Conservation (phyloP, 176 grass and related monocot species). For the sorghum (Sorghum bicolor) region DNA sequence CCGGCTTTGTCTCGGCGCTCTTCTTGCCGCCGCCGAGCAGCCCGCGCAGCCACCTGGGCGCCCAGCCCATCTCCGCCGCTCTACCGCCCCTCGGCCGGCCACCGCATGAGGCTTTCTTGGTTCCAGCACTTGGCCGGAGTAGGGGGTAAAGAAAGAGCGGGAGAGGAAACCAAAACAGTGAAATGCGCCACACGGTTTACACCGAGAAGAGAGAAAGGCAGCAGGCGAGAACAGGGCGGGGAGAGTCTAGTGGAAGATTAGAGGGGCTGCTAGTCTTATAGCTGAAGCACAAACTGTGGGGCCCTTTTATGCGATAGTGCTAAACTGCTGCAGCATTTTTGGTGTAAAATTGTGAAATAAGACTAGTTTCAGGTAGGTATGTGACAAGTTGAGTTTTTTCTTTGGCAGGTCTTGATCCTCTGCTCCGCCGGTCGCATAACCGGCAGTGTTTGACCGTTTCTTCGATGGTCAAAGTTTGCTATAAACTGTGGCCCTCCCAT, state of each 20-base stretch:
- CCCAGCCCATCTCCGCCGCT: constrained; percentile 56
- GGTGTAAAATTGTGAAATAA: neutral
- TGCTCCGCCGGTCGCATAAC: neutral
- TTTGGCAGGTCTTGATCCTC: neutral
- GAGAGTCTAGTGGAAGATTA: constrained; percentile 6
- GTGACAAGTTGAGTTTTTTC: neutral
- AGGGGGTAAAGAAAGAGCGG: constrained; percentile 37
- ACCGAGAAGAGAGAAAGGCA: neutral
- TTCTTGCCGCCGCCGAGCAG: constrained; percentile 70
- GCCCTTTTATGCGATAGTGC: neutral
- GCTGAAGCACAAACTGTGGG: constrained; percentile 1
- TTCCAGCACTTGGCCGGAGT: constrained; percentile 1
- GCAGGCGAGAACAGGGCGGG: neutral
- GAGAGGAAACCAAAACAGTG: constrained; percentile 49
- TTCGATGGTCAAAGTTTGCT: neutral
- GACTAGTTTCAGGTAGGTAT: neutral
- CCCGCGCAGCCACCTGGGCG: constrained; percentile 66
- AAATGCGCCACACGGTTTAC: constrained; percentile 22
- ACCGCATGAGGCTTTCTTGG: neutral
- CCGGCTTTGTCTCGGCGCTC: constrained; percentile 27
- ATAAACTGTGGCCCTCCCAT: neutral
- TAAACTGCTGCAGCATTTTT: neutral
- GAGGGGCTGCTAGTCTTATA: constrained; percentile 38
- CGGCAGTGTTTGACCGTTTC: neutral
- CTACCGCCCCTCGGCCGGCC: constrained; percentile 8